Base-by-base conservation (phyloP, 2,329 filamentous ascomycete genomes). In the Talaromyces sp. region DNA sequence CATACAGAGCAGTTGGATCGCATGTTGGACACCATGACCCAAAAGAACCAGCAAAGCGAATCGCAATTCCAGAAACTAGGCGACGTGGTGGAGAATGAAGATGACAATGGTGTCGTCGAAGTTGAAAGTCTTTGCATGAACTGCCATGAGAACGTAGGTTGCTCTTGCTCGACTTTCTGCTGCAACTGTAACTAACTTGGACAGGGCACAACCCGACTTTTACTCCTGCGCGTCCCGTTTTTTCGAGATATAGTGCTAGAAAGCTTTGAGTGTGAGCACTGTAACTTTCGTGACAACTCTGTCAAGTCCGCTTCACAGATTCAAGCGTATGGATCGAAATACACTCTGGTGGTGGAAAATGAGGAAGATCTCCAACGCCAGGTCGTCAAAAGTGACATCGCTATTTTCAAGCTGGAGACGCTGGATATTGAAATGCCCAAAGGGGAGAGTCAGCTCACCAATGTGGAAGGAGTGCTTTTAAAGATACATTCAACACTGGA, bases 241-340 rank as follows among this genome's bases (percentile, higher is more conserved):
- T 99, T 99, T 82, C 91, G 92, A 79, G 93, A 99, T 76, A 88
- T 99, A 64, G 91, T 99, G 70, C 86, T 99, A 75, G 96, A 97
- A 88, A 98, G 93, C 64, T 99, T 99, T 77, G 85, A 86, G 66
- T 99, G 95, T 81, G 87, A 91, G 6, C 86, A 97, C 77, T 99
- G 95, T 80, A 81, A 87, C 72, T 89, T 93, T 77, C 86, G 89
- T 66, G 96, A 98, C 80, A 93, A 93, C 75, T 93, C 97, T 69
- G 89, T 99, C 68, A 93, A 97, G 73, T 87, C 93, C 9, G 95
- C 95, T 29, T 92, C 92, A 63, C 86, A 92, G 68, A 93, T 98
- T 64, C 95, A 98, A 78, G 89, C 92, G 68, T 90, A 90, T 70
- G 95, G 95, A 58, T 83, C 86, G 21, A 90, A 89, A 73, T 96